These are phyloP conservation scores for Taphrina pruni DNA, from an alignment of 1,139 yeast genomes.

Conservation along the genomic window DNA sequence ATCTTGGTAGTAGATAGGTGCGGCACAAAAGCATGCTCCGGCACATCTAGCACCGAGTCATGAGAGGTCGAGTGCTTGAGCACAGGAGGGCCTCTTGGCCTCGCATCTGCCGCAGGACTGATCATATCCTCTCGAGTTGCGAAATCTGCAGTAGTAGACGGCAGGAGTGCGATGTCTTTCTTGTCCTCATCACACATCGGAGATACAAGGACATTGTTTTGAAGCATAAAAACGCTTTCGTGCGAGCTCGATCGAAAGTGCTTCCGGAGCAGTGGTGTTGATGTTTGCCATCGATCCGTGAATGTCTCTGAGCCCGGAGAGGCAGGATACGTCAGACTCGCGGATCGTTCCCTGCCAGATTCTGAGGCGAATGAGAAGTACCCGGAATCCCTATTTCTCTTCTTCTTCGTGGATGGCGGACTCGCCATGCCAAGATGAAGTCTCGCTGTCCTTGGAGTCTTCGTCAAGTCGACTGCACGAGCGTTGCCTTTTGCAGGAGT, in stretches of 20 bases:
- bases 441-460: not conserved
- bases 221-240: constrained; percentile 17
- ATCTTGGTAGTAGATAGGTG: constrained; percentile 1
- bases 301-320: constrained; percentile 11
- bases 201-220: not conserved
- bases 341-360: constrained; percentile 24
- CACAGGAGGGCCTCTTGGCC: not conserved
- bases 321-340: constrained; percentile 13
- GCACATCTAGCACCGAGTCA: constrained; percentile 13
- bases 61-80: constrained; percentile 24
- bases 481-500: not conserved
- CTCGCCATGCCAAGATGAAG: constrained; percentile 10
- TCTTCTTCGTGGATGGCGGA: constrained; percentile 12
- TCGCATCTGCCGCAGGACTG: not conserved
- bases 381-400: constrained; percentile 25
- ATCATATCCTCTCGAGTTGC: not conserved
- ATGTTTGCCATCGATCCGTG: not conserved
- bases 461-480: not conserved
- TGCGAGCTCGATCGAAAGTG: constrained; percentile 18
- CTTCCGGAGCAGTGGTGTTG: not conserved
- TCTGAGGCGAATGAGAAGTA: constrained; percentile 33
- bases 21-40: not conserved
- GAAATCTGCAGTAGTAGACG: not conserved
- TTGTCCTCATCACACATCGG: not conserved
- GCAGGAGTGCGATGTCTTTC: not conserved